Percentiles rank a stretch among this genome's conserved stretches.
These are phyloP conservation scores for Spatholobus suberectus DNA, from an alignment of 306 rosid genomes.

Conservation along the genomic window DNA sequence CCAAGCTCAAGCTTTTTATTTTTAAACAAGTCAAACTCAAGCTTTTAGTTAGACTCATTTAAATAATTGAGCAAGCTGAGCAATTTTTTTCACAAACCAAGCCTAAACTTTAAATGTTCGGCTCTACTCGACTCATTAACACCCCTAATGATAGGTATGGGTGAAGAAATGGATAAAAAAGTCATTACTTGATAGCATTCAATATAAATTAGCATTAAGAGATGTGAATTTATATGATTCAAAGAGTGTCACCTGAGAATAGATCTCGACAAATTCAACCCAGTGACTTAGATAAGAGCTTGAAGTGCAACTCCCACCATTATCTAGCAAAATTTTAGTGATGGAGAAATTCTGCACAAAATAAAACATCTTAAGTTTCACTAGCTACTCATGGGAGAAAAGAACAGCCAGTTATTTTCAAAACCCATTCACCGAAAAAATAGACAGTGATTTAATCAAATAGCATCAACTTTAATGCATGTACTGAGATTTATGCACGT, in stretches of 20 bases:
- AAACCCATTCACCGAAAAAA: conserved; percentile 15
- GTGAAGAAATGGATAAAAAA: background rate
- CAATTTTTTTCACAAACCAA: too few relatives aligned
- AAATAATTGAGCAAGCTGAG: too few relatives aligned
- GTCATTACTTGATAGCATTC: background rate
- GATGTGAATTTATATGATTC: conserved; percentile 29
- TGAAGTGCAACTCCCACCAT: conserved; percentile 54
- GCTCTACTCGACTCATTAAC: too few relatives aligned
- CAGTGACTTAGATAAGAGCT: conserved; percentile 77
- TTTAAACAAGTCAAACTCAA: too few relatives aligned
- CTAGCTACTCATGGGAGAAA: conserved; percentile 21
- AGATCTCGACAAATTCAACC: conserved; percentile 72
- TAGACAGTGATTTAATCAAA: conserved; percentile 3
- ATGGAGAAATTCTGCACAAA: conserved; percentile 79
- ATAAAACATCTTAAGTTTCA: conserved; percentile 29
- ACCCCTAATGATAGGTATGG: background rate
- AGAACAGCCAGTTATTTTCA: conserved; percentile 9
- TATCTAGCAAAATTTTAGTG: conserved; percentile 74
- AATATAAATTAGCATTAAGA: conserved; percentile 18
- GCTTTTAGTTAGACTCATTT: too few relatives aligned
- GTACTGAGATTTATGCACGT: background rate
- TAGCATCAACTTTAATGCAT: background rate
- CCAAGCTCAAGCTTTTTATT: too few relatives aligned
- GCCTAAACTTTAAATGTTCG: too few relatives aligned
- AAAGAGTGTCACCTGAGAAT: conserved; percentile 73